phyloP scores from a whole-genome alignment of 441 rosid species.

The Gossypium gossypioides region DNA sequence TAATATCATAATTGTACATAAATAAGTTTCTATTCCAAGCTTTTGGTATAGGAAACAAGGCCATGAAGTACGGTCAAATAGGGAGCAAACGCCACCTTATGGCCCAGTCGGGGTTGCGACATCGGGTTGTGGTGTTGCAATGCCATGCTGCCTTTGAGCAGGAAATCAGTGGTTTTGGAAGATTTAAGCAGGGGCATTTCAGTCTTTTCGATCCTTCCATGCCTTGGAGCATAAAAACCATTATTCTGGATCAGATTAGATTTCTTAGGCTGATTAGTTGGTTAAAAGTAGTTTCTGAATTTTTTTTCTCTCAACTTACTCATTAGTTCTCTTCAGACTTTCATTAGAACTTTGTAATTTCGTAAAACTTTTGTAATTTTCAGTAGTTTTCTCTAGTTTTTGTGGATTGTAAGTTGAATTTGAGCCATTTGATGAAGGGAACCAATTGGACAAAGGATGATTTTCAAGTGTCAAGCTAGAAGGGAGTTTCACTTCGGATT shows the following conservation, averaged over 20 bases:
- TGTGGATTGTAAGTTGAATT: not conserved
- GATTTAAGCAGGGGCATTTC: not conserved
- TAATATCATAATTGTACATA: not conserved
- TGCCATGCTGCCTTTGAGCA: not conserved
- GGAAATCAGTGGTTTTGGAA: not conserved
- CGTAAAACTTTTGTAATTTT: not conserved
- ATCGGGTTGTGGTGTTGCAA: not conserved
- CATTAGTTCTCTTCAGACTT: not conserved
- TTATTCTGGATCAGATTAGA: not conserved
- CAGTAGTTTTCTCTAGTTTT: not conserved
- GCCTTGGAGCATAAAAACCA: not conserved
- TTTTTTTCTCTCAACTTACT: not conserved
- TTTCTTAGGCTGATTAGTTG: not conserved
- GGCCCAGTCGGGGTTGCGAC: not conserved
- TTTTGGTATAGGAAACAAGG: not conserved
- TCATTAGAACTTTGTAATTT: not conserved
- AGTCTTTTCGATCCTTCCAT: not conserved
- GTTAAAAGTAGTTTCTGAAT: not conserved
- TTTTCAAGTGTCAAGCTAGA: not conserved
- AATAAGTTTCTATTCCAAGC: not conserved
- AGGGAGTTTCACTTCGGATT: not conserved
- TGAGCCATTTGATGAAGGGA: not conserved
- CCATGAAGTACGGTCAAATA: not conserved
- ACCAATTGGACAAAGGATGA: not conserved
- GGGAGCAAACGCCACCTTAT: not conserved